These are phyloP conservation scores for Ochetophila trinervis DNA, from an alignment of 306 rosid species.

Conservation along the genomic window DNA sequence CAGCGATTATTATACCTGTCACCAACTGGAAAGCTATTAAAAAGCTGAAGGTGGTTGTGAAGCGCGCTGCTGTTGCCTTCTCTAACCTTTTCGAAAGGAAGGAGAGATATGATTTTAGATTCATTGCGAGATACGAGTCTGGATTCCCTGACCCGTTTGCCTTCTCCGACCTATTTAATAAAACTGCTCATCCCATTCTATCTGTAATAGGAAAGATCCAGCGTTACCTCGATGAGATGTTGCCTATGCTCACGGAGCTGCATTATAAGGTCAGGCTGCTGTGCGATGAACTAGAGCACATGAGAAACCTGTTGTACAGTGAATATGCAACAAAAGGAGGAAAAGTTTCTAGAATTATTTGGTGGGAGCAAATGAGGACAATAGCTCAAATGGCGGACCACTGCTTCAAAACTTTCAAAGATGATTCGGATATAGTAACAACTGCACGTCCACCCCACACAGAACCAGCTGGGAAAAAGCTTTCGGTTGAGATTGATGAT, in stretches of 20 bases:
- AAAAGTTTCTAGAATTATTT: no score
- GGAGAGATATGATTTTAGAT: slow-evolving; percentile 12
- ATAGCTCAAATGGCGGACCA: background rate
- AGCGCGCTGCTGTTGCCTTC: background rate
- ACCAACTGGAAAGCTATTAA: background rate
- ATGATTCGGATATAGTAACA: no score
- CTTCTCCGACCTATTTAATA: slow-evolving; percentile 1
- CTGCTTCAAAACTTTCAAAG: slow-evolving; percentile 7
- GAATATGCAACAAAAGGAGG: no score
- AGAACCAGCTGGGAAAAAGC: slow-evolving; percentile 1
- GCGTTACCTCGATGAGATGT: no score
- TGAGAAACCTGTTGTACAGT: no score
- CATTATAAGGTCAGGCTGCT: no score
- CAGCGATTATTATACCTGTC: no score
- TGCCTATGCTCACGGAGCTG: no score
- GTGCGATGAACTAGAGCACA: no score
- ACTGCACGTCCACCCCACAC: background rate
- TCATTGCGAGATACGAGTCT: slow-evolving; percentile 6
- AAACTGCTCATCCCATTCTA: slow-evolving; percentile 1
- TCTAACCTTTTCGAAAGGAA: slow-evolving; percentile 3
- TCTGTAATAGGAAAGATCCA: background rate
- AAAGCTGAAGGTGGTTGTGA: slow-evolving; percentile 12
- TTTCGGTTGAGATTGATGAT: background rate
- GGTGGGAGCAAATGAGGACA: no score
- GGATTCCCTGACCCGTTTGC: no score